A percentile compares a stretch with the other conserved stretches of the same genome.
Evolutionary conservation across 2,329 filamentous ascomycete species (phyloP).

Genomic region (Colletotrichum karsti): DNA sequence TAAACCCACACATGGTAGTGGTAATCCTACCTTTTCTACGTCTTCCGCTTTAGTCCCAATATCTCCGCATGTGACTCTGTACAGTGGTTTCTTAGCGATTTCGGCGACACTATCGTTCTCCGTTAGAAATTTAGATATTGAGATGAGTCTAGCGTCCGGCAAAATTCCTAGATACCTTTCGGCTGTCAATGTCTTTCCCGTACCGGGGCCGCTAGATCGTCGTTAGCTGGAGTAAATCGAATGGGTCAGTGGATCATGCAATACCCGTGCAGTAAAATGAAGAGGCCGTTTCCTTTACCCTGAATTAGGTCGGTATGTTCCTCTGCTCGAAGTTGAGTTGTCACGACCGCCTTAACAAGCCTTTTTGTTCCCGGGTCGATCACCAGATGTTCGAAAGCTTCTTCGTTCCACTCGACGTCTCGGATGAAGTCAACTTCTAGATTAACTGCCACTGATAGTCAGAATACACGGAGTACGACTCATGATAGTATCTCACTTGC

Average conservation of each 20-base stretch:
- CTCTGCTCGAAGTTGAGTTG: constrained; percentile 26
- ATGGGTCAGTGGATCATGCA: no score
- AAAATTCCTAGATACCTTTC: constrained; percentile 32
- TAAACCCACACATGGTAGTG: background rate
- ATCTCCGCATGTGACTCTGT: constrained; percentile 46
- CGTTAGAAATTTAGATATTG: background rate
- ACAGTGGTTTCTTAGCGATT: constrained; percentile 42
- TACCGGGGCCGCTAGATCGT: constrained; percentile 41
- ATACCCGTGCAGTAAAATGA: constrained; percentile 42
- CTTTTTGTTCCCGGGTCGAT: constrained; percentile 34
- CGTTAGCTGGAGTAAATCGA: no score
- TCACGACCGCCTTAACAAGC: constrained; percentile 39
- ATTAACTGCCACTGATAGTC: background rate
- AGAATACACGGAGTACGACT: no score
- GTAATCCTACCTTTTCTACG: constrained; percentile 35
- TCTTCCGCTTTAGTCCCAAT: constrained; percentile 39
- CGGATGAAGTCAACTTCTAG: background rate
- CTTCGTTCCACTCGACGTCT: constrained; percentile 21
- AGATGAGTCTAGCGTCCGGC: no score
- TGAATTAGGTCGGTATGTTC: constrained; percentile 37
- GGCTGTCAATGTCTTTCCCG: constrained; percentile 46
- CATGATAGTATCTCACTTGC: background rate
- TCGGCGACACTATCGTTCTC: constrained; percentile 40
- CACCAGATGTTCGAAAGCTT: constrained; percentile 31
- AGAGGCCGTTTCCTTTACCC: constrained; percentile 44